Evolutionary conservation across 1,284 basidiomycete species (phyloP).

Genomic region (Puccinia novopanici): DNA sequence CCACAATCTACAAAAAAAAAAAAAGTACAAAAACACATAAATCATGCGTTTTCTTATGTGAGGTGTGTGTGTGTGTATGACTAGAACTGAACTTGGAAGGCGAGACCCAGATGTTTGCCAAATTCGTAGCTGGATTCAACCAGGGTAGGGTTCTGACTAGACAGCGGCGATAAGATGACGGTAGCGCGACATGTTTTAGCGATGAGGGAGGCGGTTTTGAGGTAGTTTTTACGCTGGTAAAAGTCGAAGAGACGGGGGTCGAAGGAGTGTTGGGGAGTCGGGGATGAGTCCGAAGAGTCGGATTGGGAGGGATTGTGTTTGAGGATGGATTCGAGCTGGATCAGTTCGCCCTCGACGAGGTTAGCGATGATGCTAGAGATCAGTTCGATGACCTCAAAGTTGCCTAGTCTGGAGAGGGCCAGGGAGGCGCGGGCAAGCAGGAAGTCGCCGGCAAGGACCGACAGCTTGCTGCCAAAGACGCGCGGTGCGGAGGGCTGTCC

Average conservation of each 20-base stretch:
- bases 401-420: constrained; percentile 80
- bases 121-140: constrained; percentile 93
- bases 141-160: constrained; percentile 66
- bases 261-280: constrained; percentile 56
- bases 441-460: constrained; percentile 93
- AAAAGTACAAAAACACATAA: background rate
- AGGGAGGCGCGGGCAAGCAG: constrained; percentile 87
- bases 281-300: constrained; percentile 56
- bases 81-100: constrained; percentile 77
- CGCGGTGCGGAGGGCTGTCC: constrained; percentile 80
- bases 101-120: constrained; percentile 85
- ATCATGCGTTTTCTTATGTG: background rate
- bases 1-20: constrained; percentile 71
- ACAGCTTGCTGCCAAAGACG: constrained; percentile 91
- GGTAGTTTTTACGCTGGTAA: constrained; percentile 90
- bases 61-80: background rate
- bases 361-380: constrained; percentile 90
- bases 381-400: constrained; percentile 86
- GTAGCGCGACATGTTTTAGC: constrained; percentile 87
- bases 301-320: constrained; percentile 54
- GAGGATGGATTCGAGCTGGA: constrained; percentile 68
- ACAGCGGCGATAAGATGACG: constrained; percentile 67
- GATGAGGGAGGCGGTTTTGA: constrained; percentile 95
- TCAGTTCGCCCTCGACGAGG: constrained; percentile 92
- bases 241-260: constrained; percentile 71